A percentile compares a stretch with the other conserved stretches of the same genome.
These are phyloP conservation scores for Blastobotrys illinoisensis DNA, from an alignment of 1,139 yeast genomes.

Conservation along the genomic window DNA sequence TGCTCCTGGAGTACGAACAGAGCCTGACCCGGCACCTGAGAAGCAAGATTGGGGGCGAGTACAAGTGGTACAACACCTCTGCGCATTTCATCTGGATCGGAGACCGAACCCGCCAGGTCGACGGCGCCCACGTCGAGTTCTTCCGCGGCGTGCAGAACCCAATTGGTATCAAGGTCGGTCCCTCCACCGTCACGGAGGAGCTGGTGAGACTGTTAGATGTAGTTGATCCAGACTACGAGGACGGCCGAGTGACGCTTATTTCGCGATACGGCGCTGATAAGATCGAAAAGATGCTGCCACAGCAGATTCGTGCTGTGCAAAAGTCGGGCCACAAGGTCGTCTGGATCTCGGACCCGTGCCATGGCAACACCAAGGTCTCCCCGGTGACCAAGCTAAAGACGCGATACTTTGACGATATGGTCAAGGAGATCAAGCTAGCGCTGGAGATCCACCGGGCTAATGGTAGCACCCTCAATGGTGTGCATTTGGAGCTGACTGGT, in stretches of 20 bases:
- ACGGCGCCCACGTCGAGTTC: slow-evolving; percentile 43
- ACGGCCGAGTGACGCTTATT: slow-evolving; percentile 40
- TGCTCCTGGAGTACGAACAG: slow-evolving; percentile 40
- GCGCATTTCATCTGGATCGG: slow-evolving; percentile 45
- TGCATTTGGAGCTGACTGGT: slow-evolving; percentile 41
- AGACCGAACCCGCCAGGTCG: slow-evolving; percentile 40
- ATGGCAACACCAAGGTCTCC: slow-evolving; percentile 40
- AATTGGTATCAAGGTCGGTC: slow-evolving; percentile 42
- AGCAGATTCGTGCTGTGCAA: slow-evolving; percentile 38
- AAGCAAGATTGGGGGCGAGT: slow-evolving; percentile 12
- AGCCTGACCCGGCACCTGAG: slow-evolving; percentile 34
- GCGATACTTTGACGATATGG: slow-evolving; percentile 40
- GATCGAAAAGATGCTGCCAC: slow-evolving; percentile 34
- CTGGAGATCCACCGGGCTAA: slow-evolving; percentile 34
- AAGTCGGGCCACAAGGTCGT: slow-evolving; percentile 39
- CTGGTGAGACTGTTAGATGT: slow-evolving; percentile 35
- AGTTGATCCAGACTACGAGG: slow-evolving; percentile 36
- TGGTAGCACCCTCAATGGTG: slow-evolving; percentile 35
- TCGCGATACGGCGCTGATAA: slow-evolving; percentile 40
- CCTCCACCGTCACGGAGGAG: slow-evolving; percentile 37
- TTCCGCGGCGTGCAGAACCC: slow-evolving; percentile 42
- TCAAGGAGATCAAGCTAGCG: slow-evolving; percentile 36
- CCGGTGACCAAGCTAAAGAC: slow-evolving; percentile 39
- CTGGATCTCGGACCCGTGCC: slow-evolving; percentile 42
- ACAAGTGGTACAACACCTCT: slow-evolving; percentile 38